Evolutionary conservation across 257 asterid species (phyloP).

Genomic region (Solanum sejunctum): DNA sequence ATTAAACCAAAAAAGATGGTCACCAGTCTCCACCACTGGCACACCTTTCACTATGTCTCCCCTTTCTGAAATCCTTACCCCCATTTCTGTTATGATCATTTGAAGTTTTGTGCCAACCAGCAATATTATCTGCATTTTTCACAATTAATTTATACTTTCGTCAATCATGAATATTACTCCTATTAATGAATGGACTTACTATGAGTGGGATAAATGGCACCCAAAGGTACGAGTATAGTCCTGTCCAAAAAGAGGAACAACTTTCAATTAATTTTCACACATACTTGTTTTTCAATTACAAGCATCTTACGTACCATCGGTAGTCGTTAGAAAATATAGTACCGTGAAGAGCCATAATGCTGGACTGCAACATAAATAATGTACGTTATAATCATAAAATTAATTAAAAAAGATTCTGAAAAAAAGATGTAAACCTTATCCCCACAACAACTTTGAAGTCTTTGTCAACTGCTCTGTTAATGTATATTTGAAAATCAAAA

Average conservation of each 20-base stretch:
- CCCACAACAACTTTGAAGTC: conserved; percentile 15
- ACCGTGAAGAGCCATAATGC: conserved; percentile 5
- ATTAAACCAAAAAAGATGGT: conserved; percentile 10
- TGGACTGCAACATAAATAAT: background rate
- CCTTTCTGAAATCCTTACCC: conserved; percentile 1
- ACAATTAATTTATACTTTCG: background rate
- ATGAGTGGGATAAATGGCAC: conserved; percentile 6
- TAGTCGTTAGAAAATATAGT: background rate
- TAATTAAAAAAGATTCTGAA: background rate
- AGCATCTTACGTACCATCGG: conserved; percentile 2
- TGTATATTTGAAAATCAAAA: conserved; percentile 15
- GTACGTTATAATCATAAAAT: background rate
- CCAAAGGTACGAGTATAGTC: conserved; percentile 5
- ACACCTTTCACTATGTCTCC: conserved; percentile 6
- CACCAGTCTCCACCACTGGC: conserved; percentile 5
- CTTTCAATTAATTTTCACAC: background rate
- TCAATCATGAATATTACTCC: background rate
- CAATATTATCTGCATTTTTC: background rate
- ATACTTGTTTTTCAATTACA: background rate
- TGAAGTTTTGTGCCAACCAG: conserved; percentile 1
- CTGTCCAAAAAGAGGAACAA: background rate
- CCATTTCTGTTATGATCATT: conserved; percentile 6
- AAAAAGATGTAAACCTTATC: conserved; percentile 2
- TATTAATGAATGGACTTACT: background rate
- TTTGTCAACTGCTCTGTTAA: conserved; percentile 10